Percentiles rank a stretch among this genome's conserved stretches.
Evolutionary conservation across 192 early-diverging fungal species (phyloP).

Genomic region (Backusella psychrophila): DNA sequence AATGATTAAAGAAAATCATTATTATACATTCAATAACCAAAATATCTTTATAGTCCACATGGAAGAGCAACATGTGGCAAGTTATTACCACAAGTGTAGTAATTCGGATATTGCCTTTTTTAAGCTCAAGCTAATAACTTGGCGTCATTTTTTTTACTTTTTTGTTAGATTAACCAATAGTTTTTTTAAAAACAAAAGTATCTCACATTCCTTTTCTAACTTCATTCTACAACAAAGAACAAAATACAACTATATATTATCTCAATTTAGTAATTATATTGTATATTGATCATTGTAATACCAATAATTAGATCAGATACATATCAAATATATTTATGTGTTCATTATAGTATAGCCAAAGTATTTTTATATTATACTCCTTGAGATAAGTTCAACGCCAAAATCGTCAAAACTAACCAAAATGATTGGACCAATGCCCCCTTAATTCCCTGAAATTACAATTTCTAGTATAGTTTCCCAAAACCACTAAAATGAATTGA

Average conservation of each 20-base stretch:
- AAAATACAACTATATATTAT: not conserved
- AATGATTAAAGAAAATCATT: not conserved
- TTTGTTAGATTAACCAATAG: not conserved
- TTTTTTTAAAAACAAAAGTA: not conserved
- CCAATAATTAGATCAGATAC: not conserved
- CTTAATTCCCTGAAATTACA: not conserved
- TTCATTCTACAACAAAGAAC: not conserved
- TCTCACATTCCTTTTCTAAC: not conserved
- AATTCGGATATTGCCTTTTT: not conserved
- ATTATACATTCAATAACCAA: not conserved
- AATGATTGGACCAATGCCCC: not conserved
- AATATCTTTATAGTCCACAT: not conserved
- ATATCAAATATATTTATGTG: not conserved
- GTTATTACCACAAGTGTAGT: not conserved
- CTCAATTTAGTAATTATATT: not conserved
- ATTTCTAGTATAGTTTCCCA: not conserved
- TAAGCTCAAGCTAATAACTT: not conserved
- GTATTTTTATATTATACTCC: not conserved
- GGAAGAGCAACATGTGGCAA: not conserved
- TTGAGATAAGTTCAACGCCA: not conserved
- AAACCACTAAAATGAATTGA: not conserved
- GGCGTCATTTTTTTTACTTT: not conserved
- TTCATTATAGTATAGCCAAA: not conserved
- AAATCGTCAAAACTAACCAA: not conserved
- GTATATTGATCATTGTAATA: too few species aligned